These are phyloP conservation scores for Phytophthora citrophthora DNA, from an alignment of 352 stramenopile species.

Conservation along the genomic window DNA sequence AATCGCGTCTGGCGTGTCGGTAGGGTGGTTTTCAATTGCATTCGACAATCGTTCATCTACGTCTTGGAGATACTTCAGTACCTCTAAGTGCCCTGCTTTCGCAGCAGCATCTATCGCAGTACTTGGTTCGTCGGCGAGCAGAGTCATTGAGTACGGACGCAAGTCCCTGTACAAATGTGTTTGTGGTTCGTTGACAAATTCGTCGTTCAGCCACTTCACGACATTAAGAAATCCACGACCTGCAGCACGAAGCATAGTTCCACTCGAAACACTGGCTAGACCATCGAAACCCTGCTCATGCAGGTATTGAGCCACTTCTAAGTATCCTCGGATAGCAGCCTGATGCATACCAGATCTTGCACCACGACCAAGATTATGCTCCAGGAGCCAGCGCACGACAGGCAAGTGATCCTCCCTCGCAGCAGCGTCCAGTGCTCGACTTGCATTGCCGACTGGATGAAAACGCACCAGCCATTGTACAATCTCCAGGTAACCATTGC, in stretches of 20 bases:
- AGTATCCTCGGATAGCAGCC: constrained; percentile 32
- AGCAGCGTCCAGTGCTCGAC: constrained; percentile 35
- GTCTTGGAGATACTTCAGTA: constrained; percentile 30
- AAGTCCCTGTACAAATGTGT: constrained; percentile 30
- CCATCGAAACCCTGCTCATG: constrained; percentile 29
- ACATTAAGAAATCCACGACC: constrained; percentile 35
- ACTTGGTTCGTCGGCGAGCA: constrained; percentile 27
- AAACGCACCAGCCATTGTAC: constrained; percentile 41
- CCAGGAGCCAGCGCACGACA: constrained; percentile 29
- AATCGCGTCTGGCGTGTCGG: constrained; percentile 32
- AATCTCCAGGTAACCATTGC: constrained; percentile 44
- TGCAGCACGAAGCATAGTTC: constrained; percentile 39
- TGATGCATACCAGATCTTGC: constrained; percentile 37
- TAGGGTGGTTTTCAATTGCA: constrained; percentile 14
- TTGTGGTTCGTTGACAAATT: constrained; percentile 16
- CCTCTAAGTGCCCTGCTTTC: constrained; percentile 28
- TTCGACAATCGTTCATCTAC: constrained; percentile 16
- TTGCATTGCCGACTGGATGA: constrained; percentile 38
- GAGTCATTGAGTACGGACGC: constrained; percentile 27
- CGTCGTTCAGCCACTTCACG: constrained; percentile 34
- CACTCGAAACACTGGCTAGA: constrained; percentile 24
- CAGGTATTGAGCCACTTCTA: constrained; percentile 31
- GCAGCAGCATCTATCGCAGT: constrained; percentile 40
- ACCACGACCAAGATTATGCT: constrained; percentile 34
- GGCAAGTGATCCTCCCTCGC: constrained; percentile 27